Percentiles rank a stretch among this genome's conserved stretches.
These are phyloP conservation scores for Colletotrichum plurivorum DNA, from an alignment of 2,329 filamentous ascomycete species.

Conservation along the genomic window DNA sequence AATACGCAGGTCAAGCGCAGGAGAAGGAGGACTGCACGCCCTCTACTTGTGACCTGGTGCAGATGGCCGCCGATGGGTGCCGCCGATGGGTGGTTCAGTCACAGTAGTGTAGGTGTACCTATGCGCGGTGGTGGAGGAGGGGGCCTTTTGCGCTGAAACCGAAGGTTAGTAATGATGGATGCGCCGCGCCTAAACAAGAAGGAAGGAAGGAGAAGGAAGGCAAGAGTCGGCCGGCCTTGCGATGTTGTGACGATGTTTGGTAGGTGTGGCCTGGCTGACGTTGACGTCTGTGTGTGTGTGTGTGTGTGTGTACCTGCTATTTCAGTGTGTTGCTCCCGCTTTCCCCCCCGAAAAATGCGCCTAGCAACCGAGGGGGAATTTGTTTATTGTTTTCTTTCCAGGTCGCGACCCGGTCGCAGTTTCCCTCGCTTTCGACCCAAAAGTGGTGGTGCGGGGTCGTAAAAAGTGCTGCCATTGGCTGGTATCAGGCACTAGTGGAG, in stretches of 20 bases:
- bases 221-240: slow-evolving; percentile 6
- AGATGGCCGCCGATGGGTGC: too few species aligned
- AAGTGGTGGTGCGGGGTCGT: slow-evolving; percentile 25
- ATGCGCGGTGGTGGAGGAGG: too few species aligned
- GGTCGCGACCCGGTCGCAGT: slow-evolving; percentile 33
- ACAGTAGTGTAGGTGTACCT: too few species aligned
- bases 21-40: background rate
- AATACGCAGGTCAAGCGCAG: slow-evolving; percentile 15
- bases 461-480: background rate
- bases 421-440: slow-evolving; percentile 6
- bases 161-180: slow-evolving; percentile 31
- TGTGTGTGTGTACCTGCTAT: background rate
- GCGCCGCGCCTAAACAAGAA: slow-evolving; percentile 16
- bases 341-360: slow-evolving; percentile 28
- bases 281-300: background rate
- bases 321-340: background rate
- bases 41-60: too few species aligned
- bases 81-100: too few species aligned
- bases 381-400: slow-evolving; percentile 50
- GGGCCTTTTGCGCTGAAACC: too few species aligned
- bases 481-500: background rate
- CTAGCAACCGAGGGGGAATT: slow-evolving; percentile 46
- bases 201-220: slow-evolving; percentile 8
- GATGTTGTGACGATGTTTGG: slow-evolving; percentile 29
- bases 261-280: background rate